Percentiles rank a stretch among this genome's conserved stretches.
Evolutionary conservation across 2,329 filamentous ascomycete species (phyloP).

Genomic region (Arthrinium phaeospermum): DNA sequence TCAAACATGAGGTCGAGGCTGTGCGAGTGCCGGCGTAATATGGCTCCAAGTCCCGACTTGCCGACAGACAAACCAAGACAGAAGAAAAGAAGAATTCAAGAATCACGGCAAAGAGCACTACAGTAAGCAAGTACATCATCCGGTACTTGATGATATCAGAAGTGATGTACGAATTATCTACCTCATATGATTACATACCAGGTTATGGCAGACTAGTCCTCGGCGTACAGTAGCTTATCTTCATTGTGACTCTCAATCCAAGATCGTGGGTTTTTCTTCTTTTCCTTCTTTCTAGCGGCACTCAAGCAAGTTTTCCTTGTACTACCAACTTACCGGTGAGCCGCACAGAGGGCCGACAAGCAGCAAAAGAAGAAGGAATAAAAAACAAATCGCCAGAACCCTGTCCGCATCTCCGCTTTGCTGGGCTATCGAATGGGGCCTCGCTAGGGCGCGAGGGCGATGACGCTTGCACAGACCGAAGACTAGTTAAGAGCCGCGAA

Average conservation of each 20-base stretch:
- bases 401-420: not conserved
- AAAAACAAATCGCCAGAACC: not conserved
- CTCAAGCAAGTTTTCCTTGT: not conserved
- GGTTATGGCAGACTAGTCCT: not conserved
- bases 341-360: not conserved
- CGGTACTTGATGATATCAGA: not conserved
- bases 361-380: not conserved
- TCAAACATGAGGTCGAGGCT: not conserved
- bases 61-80: not conserved
- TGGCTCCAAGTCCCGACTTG: not conserved
- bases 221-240: not conserved
- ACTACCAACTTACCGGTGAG: not conserved
- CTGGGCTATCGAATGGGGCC: not conserved
- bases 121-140: not conserved
- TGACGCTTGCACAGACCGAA: not conserved
- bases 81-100: too few relatives aligned
- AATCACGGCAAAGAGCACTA: not conserved
- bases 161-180: not conserved
- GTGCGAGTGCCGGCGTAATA: constrained; percentile 7
- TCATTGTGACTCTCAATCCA: not conserved
- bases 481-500: not conserved
- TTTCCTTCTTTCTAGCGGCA: not conserved
- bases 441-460: not conserved
- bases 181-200: too few relatives aligned
- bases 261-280: not conserved